A percentile compares a stretch with the other conserved stretches of the same genome.
Evolutionary conservation across 164 flowering plant species (phyloP).

Genomic region (Taxillus chinensis): DNA sequence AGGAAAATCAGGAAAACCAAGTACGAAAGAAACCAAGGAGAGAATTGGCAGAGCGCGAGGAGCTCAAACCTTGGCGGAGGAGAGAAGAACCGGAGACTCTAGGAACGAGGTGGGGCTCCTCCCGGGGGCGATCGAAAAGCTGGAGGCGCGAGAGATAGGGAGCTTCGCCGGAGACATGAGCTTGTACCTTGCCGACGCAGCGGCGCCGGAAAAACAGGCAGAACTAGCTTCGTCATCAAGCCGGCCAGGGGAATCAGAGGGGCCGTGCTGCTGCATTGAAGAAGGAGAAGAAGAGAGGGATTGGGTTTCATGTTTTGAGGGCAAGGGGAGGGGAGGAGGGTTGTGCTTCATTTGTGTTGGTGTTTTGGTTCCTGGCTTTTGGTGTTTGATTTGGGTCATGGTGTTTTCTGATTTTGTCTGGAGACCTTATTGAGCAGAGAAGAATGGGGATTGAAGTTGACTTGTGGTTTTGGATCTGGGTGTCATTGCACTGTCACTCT

Average conservation of each 20-base stretch:
- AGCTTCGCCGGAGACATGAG: constrained; percentile 88
- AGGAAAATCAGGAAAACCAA: too few species aligned
- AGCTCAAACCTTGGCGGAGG: constrained; percentile 53
- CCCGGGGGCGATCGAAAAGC: constrained; percentile 56
- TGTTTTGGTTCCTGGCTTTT: neutral
- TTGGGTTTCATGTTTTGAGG: too few species aligned
- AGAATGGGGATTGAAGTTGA: neutral
- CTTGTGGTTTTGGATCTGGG: too few species aligned
- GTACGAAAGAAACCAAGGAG: too few species aligned
- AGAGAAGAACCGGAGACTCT: constrained; percentile 53
- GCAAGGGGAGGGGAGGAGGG: neutral
- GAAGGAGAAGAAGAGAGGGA: neutral
- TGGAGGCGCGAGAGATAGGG: constrained; percentile 75
- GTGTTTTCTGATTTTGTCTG: neutral
- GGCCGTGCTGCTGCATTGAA: neutral
- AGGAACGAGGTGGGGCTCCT: constrained; percentile 68
- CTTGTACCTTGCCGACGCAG: constrained; percentile 49
- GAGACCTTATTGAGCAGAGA: neutral
- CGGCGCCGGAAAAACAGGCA: constrained; percentile 14
- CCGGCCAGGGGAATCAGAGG: too few species aligned
- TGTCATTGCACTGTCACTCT: too few species aligned
- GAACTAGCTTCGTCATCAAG: neutral
- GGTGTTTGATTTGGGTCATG: neutral
- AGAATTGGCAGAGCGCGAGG: too few species aligned
- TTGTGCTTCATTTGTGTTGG: neutral